Percentiles rank a stretch among this genome's conserved stretches.
Conservation (phyloP, 495 filamentous ascomycete species). For the Cudoniella acicularis region DNA sequence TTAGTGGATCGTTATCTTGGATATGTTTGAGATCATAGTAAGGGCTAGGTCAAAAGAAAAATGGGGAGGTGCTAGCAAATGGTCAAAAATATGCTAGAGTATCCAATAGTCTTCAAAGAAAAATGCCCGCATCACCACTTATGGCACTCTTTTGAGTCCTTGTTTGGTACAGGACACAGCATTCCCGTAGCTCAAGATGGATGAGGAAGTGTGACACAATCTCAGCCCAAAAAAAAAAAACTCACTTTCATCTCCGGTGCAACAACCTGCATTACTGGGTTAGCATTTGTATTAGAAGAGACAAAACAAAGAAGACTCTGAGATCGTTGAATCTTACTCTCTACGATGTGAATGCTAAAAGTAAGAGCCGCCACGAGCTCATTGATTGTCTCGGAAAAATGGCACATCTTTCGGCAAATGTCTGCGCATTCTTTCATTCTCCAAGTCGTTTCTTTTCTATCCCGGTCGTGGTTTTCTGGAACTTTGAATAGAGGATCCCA, state of each 20-base stretch:
- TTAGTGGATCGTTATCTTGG: neutral
- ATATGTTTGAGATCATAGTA: too few relatives aligned
- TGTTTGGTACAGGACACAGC: neutral
- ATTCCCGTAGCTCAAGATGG: too few relatives aligned
- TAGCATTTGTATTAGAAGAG: neutral
- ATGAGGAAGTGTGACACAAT: too few relatives aligned
- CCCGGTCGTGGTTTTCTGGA: neutral
- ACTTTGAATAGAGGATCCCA: slow-evolving; percentile 6
- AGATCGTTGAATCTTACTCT: slow-evolving; percentile 2
- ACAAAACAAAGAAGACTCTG: neutral
- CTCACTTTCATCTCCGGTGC: slow-evolving; percentile 15
- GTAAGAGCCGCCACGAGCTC: slow-evolving; percentile 4
- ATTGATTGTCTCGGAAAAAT: slow-evolving; percentile 9
- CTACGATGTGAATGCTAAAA: neutral
- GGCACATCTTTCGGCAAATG: slow-evolving; percentile 13
- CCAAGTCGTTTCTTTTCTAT: slow-evolving; percentile 6
- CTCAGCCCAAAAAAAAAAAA: neutral
- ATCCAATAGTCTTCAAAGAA: too few relatives aligned
- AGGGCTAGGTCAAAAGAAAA: too few relatives aligned
- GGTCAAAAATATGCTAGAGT: too few relatives aligned
- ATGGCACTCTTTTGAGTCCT: too few relatives aligned
- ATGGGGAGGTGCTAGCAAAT: too few relatives aligned
- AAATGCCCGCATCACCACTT: too few relatives aligned
- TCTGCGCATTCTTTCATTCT: slow-evolving; percentile 15
- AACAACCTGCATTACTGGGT: slow-evolving; percentile 1